These are phyloP conservation scores for Lagenidium giganteum DNA, from an alignment of 352 stramenopile species.

Conservation along the genomic window DNA sequence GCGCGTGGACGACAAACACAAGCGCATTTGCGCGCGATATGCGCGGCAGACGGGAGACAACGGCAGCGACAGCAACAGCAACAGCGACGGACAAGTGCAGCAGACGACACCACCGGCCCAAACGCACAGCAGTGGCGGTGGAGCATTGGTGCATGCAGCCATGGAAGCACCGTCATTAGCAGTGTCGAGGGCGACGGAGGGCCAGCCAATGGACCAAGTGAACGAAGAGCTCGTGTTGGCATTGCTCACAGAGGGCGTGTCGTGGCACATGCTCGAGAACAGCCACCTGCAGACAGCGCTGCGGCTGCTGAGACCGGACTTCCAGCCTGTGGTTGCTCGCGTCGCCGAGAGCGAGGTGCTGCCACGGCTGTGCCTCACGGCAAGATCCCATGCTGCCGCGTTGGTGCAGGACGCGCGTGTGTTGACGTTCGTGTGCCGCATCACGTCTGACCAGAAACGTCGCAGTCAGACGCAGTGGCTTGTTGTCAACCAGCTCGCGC, in stretches of 20 bases:
- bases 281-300: conserved; percentile 19
- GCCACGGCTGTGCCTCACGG: conserved; percentile 17
- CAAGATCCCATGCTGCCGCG: no score
- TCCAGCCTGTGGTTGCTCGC: conserved; percentile 1
- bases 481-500: no score
- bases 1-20: conserved; percentile 32
- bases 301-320: conserved; percentile 12
- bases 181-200: not conserved
- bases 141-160: not conserved
- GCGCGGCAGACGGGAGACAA: no score
- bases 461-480: no score
- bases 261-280: conserved; percentile 19
- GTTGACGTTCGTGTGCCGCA: no score
- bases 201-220: not conserved
- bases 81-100: not conserved
- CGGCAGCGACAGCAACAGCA: not conserved
- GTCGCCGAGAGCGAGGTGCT: conserved; percentile 10
- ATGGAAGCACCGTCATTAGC: no score
- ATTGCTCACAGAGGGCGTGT: conserved; percentile 8
- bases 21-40: conserved; percentile 37
- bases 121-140: not conserved
- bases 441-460: no score
- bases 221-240: conserved; percentile 24
- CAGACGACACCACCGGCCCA: not conserved
- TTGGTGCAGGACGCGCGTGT: no score